Evolutionary conservation across 306 rosid genomes (phyloP).

Genomic region (Myrica gale): DNA sequence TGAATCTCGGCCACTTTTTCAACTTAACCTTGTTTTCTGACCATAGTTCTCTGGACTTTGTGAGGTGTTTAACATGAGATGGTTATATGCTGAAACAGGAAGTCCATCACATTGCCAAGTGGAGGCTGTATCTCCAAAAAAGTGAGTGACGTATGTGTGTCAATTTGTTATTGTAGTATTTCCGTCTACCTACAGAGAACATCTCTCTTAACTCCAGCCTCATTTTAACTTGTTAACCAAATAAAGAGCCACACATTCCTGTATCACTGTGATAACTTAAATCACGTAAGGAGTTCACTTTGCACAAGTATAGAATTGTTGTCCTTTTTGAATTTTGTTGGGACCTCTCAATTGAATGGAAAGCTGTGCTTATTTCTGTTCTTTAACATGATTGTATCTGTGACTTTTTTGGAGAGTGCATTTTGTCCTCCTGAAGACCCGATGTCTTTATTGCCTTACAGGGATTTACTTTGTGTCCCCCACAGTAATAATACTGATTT

Average conservation of each 20-base stretch:
- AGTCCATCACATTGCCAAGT: constrained; percentile 38
- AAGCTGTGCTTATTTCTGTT: constrained; percentile 2
- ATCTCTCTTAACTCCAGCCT: constrained; percentile 1
- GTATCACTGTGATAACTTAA: constrained; percentile 15
- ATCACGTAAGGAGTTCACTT: constrained; percentile 15
- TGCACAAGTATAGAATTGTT: constrained; percentile 14
- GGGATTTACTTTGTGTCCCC: constrained; percentile 37
- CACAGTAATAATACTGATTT: constrained; percentile 29
- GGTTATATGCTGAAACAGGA: constrained; percentile 45
- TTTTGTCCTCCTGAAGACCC: constrained; percentile 16
- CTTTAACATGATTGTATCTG: constrained; percentile 10
- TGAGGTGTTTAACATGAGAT: constrained; percentile 27
- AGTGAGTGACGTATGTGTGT: constrained; percentile 43
- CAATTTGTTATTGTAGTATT: constrained; percentile 6
- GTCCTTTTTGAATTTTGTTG: constrained; percentile 21
- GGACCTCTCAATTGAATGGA: neutral
- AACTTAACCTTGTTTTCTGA: constrained; percentile 8
- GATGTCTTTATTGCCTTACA: constrained; percentile 36
- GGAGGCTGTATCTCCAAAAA: constrained; percentile 49
- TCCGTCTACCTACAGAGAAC: constrained; percentile 20
- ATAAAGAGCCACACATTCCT: constrained; percentile 12
- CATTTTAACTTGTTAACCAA: constrained; percentile 5
- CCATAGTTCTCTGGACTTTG: constrained; percentile 8
- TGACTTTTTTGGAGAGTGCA: constrained; percentile 17
- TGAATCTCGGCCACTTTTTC: constrained; percentile 27